phyloP scores from a whole-genome alignment of 2,329 filamentous ascomycete species.

The Dryadomyces quercivorus region DNA sequence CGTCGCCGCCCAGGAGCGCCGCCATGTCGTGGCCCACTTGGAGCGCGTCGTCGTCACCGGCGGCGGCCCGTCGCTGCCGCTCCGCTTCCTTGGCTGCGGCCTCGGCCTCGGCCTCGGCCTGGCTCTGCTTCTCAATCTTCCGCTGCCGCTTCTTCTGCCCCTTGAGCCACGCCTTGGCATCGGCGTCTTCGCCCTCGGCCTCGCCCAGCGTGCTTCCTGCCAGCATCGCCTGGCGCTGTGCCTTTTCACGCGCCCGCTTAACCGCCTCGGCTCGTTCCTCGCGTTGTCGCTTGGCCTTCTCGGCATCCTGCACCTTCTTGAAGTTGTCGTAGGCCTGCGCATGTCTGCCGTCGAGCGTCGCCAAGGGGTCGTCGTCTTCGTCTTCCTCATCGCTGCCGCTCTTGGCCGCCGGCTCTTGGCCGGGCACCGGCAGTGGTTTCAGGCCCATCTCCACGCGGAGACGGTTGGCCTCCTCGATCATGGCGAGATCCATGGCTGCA shows the following conservation, averaged over 20 bases:
- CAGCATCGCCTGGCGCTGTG: slow-evolving; percentile 61
- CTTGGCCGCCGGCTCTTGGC: slow-evolving; percentile 25
- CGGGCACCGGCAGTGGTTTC: slow-evolving; percentile 77
- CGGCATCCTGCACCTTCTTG: slow-evolving; percentile 51
- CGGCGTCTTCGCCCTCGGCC: slow-evolving; percentile 51
- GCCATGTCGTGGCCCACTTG: slow-evolving; percentile 82
- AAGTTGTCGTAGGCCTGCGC: slow-evolving; percentile 65
- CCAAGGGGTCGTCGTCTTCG: slow-evolving; percentile 58
- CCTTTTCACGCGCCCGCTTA: slow-evolving; percentile 76
- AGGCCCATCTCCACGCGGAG: slow-evolving; percentile 81
- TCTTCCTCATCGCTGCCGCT: slow-evolving; percentile 26
- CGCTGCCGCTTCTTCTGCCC: slow-evolving; percentile 89
- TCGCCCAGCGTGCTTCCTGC: slow-evolving; percentile 81
- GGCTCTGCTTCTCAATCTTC: slow-evolving; percentile 74
- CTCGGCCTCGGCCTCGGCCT: slow-evolving; percentile 61
- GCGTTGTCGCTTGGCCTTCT: slow-evolving; percentile 64
- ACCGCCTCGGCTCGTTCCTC: slow-evolving; percentile 73
- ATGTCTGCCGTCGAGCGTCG: slow-evolving; percentile 72
- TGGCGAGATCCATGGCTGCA: slow-evolving; percentile 48
- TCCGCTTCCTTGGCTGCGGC: slow-evolving; percentile 30
- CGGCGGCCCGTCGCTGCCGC: not conserved
- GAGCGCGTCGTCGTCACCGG: slow-evolving; percentile 64
- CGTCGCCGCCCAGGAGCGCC: slow-evolving; percentile 69
- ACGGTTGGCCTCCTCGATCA: slow-evolving; percentile 89
- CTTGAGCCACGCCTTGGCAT: slow-evolving; percentile 78